Conservation (phyloP, 306 rosid species). For the Purshia tridentata region DNA sequence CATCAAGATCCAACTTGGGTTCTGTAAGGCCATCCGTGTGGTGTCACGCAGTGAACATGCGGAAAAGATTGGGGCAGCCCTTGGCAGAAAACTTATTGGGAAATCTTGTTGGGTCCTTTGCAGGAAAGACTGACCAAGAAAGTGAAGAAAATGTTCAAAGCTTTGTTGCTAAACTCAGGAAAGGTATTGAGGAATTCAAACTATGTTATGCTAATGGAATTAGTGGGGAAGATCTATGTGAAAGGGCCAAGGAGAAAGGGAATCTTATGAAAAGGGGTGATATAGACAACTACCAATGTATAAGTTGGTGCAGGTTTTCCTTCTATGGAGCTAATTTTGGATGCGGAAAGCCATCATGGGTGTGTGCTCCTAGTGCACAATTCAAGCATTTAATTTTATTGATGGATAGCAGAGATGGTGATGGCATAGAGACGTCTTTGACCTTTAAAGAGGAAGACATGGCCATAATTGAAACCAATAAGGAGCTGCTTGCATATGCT, state of each 20-base stretch:
- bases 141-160: neutral
- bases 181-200: neutral
- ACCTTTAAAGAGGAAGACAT: neutral
- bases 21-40: neutral
- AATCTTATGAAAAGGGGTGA: neutral
- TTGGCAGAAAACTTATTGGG: constrained; percentile 34
- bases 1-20: neutral
- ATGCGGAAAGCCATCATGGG: constrained; percentile 12
- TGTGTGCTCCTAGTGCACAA: neutral
- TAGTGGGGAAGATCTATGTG: neutral
- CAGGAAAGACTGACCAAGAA: constrained; percentile 16
- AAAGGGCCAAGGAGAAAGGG: neutral
- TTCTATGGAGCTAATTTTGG: neutral
- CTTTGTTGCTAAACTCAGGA: neutral
- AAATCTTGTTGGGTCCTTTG: constrained; percentile 35
- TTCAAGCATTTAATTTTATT: neutral
- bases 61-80: constrained; percentile 25
- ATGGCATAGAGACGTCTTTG: neutral
- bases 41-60: constrained; percentile 26
- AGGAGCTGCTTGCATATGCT: neutral
- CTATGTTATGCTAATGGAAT: neutral
- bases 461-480: neutral
- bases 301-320: constrained; percentile 12
- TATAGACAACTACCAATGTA: neutral
- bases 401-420: constrained; percentile 26